Evolutionary conservation across 306 rosid species (phyloP).

Genomic region (Lathyrus tuberosus): DNA sequence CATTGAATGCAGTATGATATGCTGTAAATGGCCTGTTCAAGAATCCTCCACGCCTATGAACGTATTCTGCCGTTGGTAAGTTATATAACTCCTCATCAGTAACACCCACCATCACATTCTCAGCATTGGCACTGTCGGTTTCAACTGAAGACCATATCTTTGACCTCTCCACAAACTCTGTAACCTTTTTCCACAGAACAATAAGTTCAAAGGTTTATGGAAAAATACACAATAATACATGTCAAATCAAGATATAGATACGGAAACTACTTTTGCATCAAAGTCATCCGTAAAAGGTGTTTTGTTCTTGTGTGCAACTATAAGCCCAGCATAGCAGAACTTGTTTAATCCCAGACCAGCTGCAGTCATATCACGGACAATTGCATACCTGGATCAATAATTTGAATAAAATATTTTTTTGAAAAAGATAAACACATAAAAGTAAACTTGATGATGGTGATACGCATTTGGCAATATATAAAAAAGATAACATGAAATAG

Average conservation of each 20-base stretch:
- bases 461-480: slow-evolving; percentile 11
- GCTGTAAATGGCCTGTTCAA: slow-evolving; percentile 51
- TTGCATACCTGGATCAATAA: slow-evolving; percentile 70
- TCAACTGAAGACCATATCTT: slow-evolving; percentile 79
- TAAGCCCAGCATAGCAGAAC: slow-evolving; percentile 90
- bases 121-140: slow-evolving; percentile 67
- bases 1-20: slow-evolving; percentile 84
- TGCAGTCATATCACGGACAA: slow-evolving; percentile 95
- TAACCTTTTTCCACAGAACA: slow-evolving; percentile 60
- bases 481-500: slow-evolving; percentile 21
- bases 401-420: slow-evolving; percentile 24
- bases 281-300: slow-evolving; percentile 78
- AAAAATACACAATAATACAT: slow-evolving; percentile 34
- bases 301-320: slow-evolving; percentile 75
- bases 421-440: slow-evolving; percentile 1
- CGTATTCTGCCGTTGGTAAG: slow-evolving; percentile 83
- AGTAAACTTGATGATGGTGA: slow-evolving; percentile 25
- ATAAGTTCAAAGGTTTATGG: slow-evolving; percentile 35
- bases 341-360: slow-evolving; percentile 95
- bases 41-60: slow-evolving; percentile 65
- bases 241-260: slow-evolving; percentile 28
- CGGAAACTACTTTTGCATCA: slow-evolving; percentile 64
- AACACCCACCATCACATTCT: slow-evolving; percentile 84
- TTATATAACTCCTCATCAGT: slow-evolving; percentile 89
- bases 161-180: slow-evolving; percentile 89